phyloP scores from a whole-genome alignment of 495 filamentous ascomycete genomes.

The Podospora didyma region DNA sequence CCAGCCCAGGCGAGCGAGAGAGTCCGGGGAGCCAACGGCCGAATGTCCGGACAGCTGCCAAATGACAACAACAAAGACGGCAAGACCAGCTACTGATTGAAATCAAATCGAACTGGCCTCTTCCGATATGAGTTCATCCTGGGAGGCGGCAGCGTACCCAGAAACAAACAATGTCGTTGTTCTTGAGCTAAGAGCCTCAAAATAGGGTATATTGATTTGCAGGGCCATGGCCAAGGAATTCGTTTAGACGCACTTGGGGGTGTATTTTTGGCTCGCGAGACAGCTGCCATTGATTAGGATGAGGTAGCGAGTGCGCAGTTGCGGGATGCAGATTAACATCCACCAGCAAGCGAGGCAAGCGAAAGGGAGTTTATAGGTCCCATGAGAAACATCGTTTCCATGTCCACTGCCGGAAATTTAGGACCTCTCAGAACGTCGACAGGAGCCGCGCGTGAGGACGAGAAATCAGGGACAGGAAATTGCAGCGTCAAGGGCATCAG shows the following conservation, averaged over 20 bases:
- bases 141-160: neutral
- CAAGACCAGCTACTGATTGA: too few species aligned
- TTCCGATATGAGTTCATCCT: neutral
- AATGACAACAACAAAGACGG: too few species aligned
- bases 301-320: slow-evolving; percentile 1
- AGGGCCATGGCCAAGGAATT: slow-evolving; percentile 1
- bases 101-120: too few species aligned
- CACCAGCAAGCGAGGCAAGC: slow-evolving; percentile 1
- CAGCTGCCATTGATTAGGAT: neutral
- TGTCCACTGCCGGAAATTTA: neutral
- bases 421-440: neutral
- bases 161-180: slow-evolving; percentile 1
- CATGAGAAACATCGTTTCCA: neutral
- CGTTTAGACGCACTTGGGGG: slow-evolving; percentile 7
- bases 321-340: slow-evolving; percentile 16
- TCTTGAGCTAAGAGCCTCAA: slow-evolving; percentile 16
- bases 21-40: neutral
- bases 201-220: slow-evolving; percentile 6
- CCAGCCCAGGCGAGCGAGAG: too few species aligned
- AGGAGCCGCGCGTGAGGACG: neutral
- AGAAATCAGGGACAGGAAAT: slow-evolving; percentile 8
- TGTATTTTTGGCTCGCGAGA: slow-evolving; percentile 21
- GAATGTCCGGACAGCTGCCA: neutral
- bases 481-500: neutral
- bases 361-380: neutral